phyloP scores from a whole-genome alignment of 495 filamentous ascomycete species.

The Bathelium albidoporum region DNA sequence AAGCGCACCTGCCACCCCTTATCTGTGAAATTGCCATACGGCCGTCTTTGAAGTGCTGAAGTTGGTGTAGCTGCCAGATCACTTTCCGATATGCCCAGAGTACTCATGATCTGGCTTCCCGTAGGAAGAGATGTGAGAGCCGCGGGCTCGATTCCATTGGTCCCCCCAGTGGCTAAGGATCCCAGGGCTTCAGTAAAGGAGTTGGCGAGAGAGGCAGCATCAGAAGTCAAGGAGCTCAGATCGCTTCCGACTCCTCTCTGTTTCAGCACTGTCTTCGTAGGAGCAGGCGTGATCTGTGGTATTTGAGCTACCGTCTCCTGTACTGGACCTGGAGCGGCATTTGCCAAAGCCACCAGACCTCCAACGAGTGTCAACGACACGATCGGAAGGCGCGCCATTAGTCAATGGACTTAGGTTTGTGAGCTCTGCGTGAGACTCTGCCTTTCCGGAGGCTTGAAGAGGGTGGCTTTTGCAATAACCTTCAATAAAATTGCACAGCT shows the following conservation, averaged over 20 bases:
- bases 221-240: neutral
- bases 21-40: slow-evolving; percentile 73
- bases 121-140: slow-evolving; percentile 37
- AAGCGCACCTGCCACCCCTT: slow-evolving; percentile 66
- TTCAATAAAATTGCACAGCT: no score
- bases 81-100: slow-evolving; percentile 45
- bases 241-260: neutral
- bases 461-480: no score
- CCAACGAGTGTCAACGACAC: neutral
- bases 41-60: slow-evolving; percentile 61
- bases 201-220: neutral
- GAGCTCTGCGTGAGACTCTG: neutral
- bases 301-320: neutral
- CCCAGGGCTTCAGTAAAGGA: neutral
- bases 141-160: neutral
- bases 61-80: slow-evolving; percentile 54
- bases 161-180: neutral
- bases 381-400: neutral
- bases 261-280: neutral
- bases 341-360: neutral
- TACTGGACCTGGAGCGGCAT: neutral
- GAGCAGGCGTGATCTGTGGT: neutral
- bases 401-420: neutral
- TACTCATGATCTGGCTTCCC: slow-evolving; percentile 46
- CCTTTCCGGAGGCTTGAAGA: neutral